Conservation (phyloP, 805 yeast genomes). For the Lachancea nothofagi region DNA sequence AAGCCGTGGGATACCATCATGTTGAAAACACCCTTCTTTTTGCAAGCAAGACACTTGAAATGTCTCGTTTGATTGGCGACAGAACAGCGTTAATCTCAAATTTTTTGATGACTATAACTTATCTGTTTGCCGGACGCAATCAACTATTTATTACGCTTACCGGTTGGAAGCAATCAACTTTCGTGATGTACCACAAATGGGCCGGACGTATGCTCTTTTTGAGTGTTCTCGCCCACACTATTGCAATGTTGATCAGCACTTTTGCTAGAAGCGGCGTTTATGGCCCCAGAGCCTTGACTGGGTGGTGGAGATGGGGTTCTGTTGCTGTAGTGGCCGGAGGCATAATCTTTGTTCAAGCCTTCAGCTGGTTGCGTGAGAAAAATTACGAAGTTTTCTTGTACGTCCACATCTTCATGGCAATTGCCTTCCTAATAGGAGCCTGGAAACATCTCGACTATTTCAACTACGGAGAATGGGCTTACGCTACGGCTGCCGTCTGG, state of each 20-base stretch:
- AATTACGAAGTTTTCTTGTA: conserved; percentile 44
- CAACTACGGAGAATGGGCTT: conserved; percentile 48
- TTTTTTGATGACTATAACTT: conserved; percentile 48
- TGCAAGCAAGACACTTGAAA: conserved; percentile 13
- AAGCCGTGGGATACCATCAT: conserved; percentile 14
- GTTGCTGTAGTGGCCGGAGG: conserved; percentile 35
- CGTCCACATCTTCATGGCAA: conserved; percentile 42
- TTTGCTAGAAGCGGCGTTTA: conserved; percentile 36
- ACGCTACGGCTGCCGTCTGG: conserved; percentile 63
- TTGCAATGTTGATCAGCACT: conserved; percentile 45
- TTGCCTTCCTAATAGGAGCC: conserved; percentile 42
- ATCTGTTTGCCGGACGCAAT: conserved; percentile 65
- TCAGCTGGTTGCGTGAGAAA: conserved; percentile 40
- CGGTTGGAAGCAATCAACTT: conserved; percentile 58
- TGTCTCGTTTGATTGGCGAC: conserved; percentile 39
- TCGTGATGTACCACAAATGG: conserved; percentile 62
- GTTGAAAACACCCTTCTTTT: conserved; percentile 13
- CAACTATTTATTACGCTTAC: conserved; percentile 57
- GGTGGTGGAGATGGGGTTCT: conserved; percentile 38
- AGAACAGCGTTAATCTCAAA: conserved; percentile 45
- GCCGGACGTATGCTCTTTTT: conserved; percentile 46
- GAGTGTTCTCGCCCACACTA: conserved; percentile 48
- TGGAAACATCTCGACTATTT: conserved; percentile 39
- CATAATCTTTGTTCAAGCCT: conserved; percentile 41
- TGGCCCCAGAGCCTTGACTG: conserved; percentile 36